A percentile compares a stretch with the other conserved stretches of the same genome.
These are phyloP conservation scores for Terfezia boudieri DNA, from an alignment of 495 filamentous ascomycete genomes.

Conservation along the genomic window DNA sequence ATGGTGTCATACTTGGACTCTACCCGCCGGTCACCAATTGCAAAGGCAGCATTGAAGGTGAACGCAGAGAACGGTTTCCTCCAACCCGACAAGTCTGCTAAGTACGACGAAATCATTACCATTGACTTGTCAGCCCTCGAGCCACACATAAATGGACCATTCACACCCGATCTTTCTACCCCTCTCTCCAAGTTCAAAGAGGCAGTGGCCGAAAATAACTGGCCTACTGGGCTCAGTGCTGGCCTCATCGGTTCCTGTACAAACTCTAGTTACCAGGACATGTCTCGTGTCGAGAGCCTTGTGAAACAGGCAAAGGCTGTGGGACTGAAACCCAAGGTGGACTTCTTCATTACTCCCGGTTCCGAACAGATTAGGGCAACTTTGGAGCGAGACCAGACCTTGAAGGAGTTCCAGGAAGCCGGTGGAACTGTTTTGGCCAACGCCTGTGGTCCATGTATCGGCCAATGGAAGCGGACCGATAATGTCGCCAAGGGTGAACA, in stretches of 20 bases:
- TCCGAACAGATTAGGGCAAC: conserved; percentile 94
- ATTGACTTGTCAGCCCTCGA: conserved; percentile 80
- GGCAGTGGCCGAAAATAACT: conserved; percentile 58
- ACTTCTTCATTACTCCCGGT: conserved; percentile 90
- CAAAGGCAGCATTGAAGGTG: conserved; percentile 34
- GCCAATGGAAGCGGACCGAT: conserved; percentile 88
- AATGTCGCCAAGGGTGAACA: conserved; percentile 53
- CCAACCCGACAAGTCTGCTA: conserved; percentile 50
- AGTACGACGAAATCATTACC: conserved; percentile 80
- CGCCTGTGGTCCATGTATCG: conserved; percentile 82
- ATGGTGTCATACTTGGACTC: conserved; percentile 60
- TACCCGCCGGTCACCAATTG: conserved; percentile 57
- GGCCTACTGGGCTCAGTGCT: conserved; percentile 77
- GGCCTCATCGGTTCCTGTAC: conserved; percentile 95
- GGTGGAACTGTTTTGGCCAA: conserved; percentile 83
- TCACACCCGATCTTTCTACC: conserved; percentile 84
- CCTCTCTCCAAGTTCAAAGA: conserved; percentile 73
- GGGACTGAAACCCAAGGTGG: conserved; percentile 65
- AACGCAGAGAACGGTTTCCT: conserved; percentile 34
- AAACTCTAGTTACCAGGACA: conserved; percentile 95
- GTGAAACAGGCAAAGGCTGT: conserved; percentile 74
- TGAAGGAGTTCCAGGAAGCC: conserved; percentile 66
- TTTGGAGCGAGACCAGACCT: conserved; percentile 60
- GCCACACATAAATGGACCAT: conserved; percentile 93
- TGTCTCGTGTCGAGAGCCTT: conserved; percentile 79